A percentile compares a stretch with the other conserved stretches of the same genome.
Conservation (phyloP, 345 rosid genomes). For the Geranium rotundifolium region DNA sequence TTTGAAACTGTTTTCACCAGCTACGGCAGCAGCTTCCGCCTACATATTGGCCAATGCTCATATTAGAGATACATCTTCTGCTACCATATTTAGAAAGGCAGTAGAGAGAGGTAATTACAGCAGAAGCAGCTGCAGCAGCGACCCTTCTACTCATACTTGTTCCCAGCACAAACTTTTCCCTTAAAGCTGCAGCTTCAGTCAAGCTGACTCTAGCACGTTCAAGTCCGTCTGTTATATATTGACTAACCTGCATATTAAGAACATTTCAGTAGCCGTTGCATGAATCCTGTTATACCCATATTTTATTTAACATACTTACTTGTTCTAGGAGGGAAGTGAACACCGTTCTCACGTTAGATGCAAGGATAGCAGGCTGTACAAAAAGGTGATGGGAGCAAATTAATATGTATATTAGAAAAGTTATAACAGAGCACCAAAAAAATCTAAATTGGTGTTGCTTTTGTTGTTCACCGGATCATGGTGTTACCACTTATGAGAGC, state of each 20-base stretch:
- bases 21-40: conserved; percentile 99
- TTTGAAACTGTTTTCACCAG: conserved; percentile 99
- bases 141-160: conserved; percentile 82
- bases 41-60: conserved; percentile 28
- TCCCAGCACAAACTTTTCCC: conserved; percentile 92
- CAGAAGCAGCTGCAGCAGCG: conserved; percentile 98
- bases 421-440: not conserved
- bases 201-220: conserved; percentile 91
- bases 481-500: not conserved
- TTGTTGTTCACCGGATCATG: not conserved
- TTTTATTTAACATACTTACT: conserved; percentile 38
- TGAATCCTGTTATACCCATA: conserved; percentile 6
- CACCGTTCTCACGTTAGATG: conserved; percentile 71
- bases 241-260: conserved; percentile 51
- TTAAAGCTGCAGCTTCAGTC: conserved; percentile 83
- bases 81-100: not conserved
- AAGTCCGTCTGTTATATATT: conserved; percentile 88
- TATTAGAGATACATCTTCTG: not conserved
- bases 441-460: not conserved
- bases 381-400: not conserved
- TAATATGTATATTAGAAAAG: not conserved
- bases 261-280: conserved; percentile 8
- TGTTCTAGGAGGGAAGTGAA: conserved; percentile 86
- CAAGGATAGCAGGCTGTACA: conserved; percentile 72
- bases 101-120: conserved; percentile 30